Base-by-base conservation (phyloP, 179 eudicot genomes). In the Silene vulgaris region DNA sequence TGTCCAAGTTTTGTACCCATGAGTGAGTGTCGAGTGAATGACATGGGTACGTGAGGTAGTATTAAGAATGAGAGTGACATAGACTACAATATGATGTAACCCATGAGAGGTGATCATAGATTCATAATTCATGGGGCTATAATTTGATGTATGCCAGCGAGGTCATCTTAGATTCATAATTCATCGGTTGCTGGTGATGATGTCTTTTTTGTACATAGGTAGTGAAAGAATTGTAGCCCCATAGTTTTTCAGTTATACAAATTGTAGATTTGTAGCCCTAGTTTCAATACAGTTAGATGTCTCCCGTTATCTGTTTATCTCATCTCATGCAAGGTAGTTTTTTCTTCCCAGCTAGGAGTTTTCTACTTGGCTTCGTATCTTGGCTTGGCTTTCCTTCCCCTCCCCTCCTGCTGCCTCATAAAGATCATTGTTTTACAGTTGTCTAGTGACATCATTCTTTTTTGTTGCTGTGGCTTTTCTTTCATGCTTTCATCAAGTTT, bases 261-360 rank as follows among this genome's bases (percentile, higher is more conserved):
- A 23, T 23, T 23, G 26, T 23, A 23, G 26, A 23, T 0, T 23
- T 23, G 26, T 23, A 23, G 26, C 26, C 26, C 26, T 45, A 45
- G 14, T 45, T 45, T 45, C 2, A 35, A 1, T 45, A 1, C 14
- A 45, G 52, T 60, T 32, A 67, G 3, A 35, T 17, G 50, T 35
- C 50, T 32, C 16, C 5, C 20, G 7, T 13, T 48, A 68, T 68
- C 6, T 68, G 52, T 13, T 45, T 45, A 45, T 48, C 40, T 9
- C 23, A 68, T 68, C 16, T 29, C 54, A 37, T 68, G 26, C 17
- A 37, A 20, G 19, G 72, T 5, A n/a, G 54, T 68, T 68, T 68
- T 68, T 8, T 8, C 62, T 65, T 13, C 48, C 3, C 17, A 32
- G 14, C 37, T 54, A 16, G 60, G 60, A 56, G 1, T 56, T 56